phyloP scores from a whole-genome alignment of 148 eudicot genomes.

The Spergularia bocconei region DNA sequence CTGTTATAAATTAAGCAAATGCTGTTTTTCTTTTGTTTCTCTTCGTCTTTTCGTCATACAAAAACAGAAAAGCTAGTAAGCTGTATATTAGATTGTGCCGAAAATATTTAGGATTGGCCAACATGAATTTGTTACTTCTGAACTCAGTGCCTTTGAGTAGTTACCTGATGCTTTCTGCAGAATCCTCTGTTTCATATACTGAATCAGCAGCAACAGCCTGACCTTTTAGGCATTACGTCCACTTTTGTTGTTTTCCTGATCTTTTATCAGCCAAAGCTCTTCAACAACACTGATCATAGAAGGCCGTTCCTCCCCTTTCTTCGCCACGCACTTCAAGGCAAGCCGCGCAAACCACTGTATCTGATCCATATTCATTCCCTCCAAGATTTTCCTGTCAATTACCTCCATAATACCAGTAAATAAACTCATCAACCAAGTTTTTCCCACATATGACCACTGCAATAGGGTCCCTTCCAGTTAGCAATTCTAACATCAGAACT shows the following conservation, averaged over 20 bases:
- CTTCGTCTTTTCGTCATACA: no score
- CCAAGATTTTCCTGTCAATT: conserved; percentile 10
- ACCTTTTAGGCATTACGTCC: no score
- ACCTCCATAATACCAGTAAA: conserved; percentile 12
- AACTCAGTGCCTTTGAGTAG: no score
- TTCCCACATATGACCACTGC: conserved; percentile 7
- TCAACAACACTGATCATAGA: conserved; percentile 27
- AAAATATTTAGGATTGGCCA: no score
- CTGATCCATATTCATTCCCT: conserved; percentile 8
- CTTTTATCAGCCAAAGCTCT: conserved; percentile 21
- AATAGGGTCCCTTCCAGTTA: conserved; percentile 10
- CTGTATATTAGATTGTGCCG: no score
- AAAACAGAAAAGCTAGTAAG: no score
- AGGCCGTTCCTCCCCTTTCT: conserved; percentile 30
- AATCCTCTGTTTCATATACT: no score
- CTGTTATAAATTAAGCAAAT: no score
- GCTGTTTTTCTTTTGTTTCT: no score
- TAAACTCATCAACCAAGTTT: conserved; percentile 24
- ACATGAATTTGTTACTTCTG: no score
- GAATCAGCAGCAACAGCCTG: no score
- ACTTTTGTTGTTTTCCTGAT: background rate
- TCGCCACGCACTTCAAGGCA: conserved; percentile 24
- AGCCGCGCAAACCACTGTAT: conserved; percentile 11
- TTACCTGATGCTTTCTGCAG: no score
- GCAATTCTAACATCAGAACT: conserved; percentile 29